Conservation (phyloP, 2,329 filamentous ascomycete species). For the Fusarium avenaceum region DNA sequence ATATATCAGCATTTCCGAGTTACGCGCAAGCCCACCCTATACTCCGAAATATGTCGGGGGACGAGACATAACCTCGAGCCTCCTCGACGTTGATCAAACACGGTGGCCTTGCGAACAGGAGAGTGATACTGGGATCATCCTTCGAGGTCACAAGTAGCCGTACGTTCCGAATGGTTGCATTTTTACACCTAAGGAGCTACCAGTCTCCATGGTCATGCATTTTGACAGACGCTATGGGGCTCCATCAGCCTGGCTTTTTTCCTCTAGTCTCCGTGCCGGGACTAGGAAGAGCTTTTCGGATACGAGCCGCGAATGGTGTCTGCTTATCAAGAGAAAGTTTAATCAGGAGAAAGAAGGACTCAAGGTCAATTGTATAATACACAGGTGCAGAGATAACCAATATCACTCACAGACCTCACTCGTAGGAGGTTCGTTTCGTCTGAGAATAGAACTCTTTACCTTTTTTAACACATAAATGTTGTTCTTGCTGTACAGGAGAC, state of each 20-base stretch:
- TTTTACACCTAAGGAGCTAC: conserved; percentile 1
- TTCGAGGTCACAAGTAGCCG: conserved; percentile 1
- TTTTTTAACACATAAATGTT: background rate
- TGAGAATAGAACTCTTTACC: background rate
- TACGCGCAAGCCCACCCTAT: background rate
- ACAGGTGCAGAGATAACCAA: background rate
- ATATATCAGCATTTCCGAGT: background rate
- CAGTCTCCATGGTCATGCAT: conserved; percentile 3
- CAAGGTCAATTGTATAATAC: background rate
- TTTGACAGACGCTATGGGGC: conserved; percentile 3
- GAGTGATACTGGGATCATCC: conserved; percentile 12
- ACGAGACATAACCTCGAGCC: background rate
- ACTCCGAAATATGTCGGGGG: conserved; percentile 2
- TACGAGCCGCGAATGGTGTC: conserved; percentile 25
- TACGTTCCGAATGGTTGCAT: conserved; percentile 16
- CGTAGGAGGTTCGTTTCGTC: background rate
- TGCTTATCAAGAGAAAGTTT: background rate
- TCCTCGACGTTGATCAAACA: conserved; percentile 17
- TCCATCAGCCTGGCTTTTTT: conserved; percentile 11
- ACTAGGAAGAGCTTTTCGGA: conserved; percentile 21
- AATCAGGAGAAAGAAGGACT: background rate
- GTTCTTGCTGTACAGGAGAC: background rate
- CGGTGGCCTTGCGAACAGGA: conserved; percentile 10
- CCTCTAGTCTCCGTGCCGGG: conserved; percentile 1
- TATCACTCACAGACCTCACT: too few relatives aligned